A percentile compares a stretch with the other conserved stretches of the same genome.
Conservation (phyloP, 164 flowering plant genomes). For the Stephania yunnanensis region DNA sequence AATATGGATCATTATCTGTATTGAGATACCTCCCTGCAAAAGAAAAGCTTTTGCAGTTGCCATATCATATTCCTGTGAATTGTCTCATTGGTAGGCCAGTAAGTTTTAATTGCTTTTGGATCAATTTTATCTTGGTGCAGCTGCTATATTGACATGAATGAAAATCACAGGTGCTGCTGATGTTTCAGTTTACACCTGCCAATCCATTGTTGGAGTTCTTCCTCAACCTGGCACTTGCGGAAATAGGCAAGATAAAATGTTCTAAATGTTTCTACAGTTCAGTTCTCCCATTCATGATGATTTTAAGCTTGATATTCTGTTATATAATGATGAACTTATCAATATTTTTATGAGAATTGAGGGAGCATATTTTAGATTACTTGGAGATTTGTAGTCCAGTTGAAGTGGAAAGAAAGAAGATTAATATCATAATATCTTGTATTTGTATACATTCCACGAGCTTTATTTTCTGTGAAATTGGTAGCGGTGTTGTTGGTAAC, state of each 20-base stretch:
- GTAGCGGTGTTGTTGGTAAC: not conserved
- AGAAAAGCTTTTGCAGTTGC: conserved; percentile 45
- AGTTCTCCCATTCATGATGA: conserved; percentile 1
- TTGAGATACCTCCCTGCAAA: conserved; percentile 51
- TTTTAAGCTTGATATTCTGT: not conserved
- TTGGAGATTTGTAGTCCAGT: not conserved
- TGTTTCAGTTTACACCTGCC: conserved; percentile 34
- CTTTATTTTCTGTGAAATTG: not conserved
- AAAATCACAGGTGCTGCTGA: conserved; percentile 53
- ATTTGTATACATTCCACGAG: not conserved
- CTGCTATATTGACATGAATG: not conserved
- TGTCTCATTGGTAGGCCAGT: conserved; percentile 38
- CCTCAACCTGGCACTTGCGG: conserved; percentile 70
- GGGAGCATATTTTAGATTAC: not conserved
- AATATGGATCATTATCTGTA: conserved; percentile 62
- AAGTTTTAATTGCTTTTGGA: not conserved
- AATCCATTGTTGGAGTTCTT: conserved; percentile 75
- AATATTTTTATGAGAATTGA: not conserved
- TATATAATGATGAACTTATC: not conserved
- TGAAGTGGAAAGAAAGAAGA: too few species aligned
- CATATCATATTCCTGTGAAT: conserved; percentile 53
- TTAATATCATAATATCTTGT: not conserved
- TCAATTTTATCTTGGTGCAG: not conserved
- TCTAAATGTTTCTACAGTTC: conserved; percentile 10
- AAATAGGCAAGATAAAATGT: conserved; percentile 52